Percentiles rank a stretch among this genome's conserved stretches.
phyloP scores from a whole-genome alignment of 805 yeast genomes.

The Tetrapisispora namnaoensis region DNA sequence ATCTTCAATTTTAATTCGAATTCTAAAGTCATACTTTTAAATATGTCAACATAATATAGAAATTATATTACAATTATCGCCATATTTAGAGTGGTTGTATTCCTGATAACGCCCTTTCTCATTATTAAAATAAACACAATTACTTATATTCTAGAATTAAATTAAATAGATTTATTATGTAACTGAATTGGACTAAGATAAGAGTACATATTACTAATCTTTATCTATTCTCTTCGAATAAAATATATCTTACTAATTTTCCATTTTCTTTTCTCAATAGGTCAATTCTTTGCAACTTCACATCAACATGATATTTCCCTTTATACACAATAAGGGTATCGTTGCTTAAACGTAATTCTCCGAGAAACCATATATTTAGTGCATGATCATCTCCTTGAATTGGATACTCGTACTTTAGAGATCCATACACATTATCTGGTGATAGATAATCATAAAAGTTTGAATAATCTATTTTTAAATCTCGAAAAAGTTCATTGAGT shows the following conservation, averaged over 20 bases:
- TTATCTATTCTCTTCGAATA: slow-evolving; percentile 15
- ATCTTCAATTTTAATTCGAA: too few relatives aligned
- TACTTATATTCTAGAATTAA: neutral
- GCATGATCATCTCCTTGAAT: slow-evolving; percentile 17
- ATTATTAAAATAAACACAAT: too few relatives aligned
- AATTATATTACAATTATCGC: too few relatives aligned
- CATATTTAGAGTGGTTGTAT: too few relatives aligned
- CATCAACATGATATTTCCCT: slow-evolving; percentile 27
- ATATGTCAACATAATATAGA: too few relatives aligned
- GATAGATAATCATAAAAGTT: slow-evolving; percentile 19
- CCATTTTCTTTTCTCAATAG: slow-evolving; percentile 21
- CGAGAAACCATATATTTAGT: slow-evolving; percentile 25
- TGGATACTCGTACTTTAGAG: slow-evolving; percentile 24
- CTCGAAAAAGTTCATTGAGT: slow-evolving; percentile 10
- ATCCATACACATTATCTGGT: slow-evolving; percentile 19
- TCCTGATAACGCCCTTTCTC: too few relatives aligned
- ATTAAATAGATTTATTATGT: too few relatives aligned
- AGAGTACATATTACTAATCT: neutral
- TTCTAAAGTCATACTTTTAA: too few relatives aligned
- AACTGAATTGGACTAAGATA: too few relatives aligned
- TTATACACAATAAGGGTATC: slow-evolving; percentile 19
- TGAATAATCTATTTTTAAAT: slow-evolving; percentile 16
- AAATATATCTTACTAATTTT: slow-evolving; percentile 21
- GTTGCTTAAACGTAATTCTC: slow-evolving; percentile 19
- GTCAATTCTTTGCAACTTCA: slow-evolving; percentile 23